Evolutionary conservation across 2,329 filamentous ascomycete species (phyloP), one percentile per base, ranked within the genome.

Genomic region (Aspergillus proliferans): DNA sequence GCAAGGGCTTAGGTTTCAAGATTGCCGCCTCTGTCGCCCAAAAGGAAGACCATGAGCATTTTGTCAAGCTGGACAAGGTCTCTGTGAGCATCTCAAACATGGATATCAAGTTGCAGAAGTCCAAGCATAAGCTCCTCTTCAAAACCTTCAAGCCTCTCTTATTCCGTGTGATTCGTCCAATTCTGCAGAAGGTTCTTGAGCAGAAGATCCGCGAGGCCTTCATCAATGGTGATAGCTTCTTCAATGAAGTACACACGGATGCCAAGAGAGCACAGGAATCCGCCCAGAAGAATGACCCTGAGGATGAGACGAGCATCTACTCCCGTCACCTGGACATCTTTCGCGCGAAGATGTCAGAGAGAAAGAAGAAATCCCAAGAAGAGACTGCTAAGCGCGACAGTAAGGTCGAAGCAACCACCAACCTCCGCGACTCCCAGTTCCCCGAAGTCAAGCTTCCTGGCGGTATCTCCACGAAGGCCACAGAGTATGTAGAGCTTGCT

Each of bases 41-140:
- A 46, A 81, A 85, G 65, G 77, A 76, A 19, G 90, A 95, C 62
- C 75, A 77, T 26, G 82, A 87, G 61, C 84, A 93, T 69, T 93
- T 95, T 73, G 92, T 97, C 81, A 96, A 95, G 80, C 80, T 97
- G 52, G 89, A 95, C 65, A 91, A 87, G 69, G 86, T 95, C 3
- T 78, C 87, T 38, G 88, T 95, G 15, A 84, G 88, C 59, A 82
- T 95, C 58, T 87, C 88, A 72, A 65, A 91, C 63, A 78, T 96
- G 50, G 81, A 86, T 59, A 84, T 98, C 74, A 95, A 95, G 76
- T 71, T 98, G 57, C 90, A 91, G 79, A 83, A 95, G 77, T 96
- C 91, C 46, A 94, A 86, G 69, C 91, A 97, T 80, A 98, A 96
- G 81, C 64, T 93, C 10, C 78, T 97, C 19, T 95, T 97, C 70